A percentile compares a stretch with the other conserved stretches of the same genome.
These are phyloP conservation scores for Corniculantispora saksenae DNA, from an alignment of 2,329 filamentous ascomycete species.

Conservation along the genomic window DNA sequence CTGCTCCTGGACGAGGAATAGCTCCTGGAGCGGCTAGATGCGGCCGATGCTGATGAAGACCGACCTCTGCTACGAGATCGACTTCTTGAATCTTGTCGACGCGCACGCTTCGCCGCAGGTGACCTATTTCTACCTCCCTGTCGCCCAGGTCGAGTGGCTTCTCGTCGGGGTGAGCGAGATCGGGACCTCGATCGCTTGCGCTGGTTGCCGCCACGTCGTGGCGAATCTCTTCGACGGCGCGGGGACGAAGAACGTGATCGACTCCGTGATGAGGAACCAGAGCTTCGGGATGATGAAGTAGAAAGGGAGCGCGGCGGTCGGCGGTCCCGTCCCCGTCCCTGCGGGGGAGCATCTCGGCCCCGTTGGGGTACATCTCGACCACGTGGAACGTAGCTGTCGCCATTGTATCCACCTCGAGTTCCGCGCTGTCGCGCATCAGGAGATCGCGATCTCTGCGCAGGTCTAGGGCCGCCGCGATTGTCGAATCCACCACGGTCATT, in stretches of 20 bases:
- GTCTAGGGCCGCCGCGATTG: slow-evolving; percentile 44
- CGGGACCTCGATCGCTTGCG: slow-evolving; percentile 44
- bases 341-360: slow-evolving; percentile 40
- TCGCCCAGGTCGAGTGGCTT: slow-evolving; percentile 30
- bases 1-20: slow-evolving; percentile 44
- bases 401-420: slow-evolving; percentile 45
- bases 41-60: slow-evolving; percentile 36
- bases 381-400: slow-evolving; percentile 57
- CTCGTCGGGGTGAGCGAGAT: slow-evolving; percentile 27
- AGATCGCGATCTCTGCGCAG: slow-evolving; percentile 49
- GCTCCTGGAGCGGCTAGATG: slow-evolving; percentile 41
- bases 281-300: slow-evolving; percentile 31
- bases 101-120: slow-evolving; percentile 50
- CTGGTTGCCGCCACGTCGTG: slow-evolving; percentile 33
- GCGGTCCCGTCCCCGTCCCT: slow-evolving; percentile 42
- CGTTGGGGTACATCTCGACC: slow-evolving; percentile 39
- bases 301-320: slow-evolving; percentile 36
- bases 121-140: slow-evolving; percentile 33
- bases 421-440: slow-evolving; percentile 47
- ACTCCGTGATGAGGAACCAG: slow-evolving; percentile 35
- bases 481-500: slow-evolving; percentile 54
- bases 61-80: slow-evolving; percentile 45
- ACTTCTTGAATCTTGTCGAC: slow-evolving; percentile 51
- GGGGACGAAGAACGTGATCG: slow-evolving; percentile 36
- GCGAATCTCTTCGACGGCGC: slow-evolving; percentile 35